Conservation (phyloP, 2,329 filamentous ascomycete species). For the Monilinia fructicola region DNA sequence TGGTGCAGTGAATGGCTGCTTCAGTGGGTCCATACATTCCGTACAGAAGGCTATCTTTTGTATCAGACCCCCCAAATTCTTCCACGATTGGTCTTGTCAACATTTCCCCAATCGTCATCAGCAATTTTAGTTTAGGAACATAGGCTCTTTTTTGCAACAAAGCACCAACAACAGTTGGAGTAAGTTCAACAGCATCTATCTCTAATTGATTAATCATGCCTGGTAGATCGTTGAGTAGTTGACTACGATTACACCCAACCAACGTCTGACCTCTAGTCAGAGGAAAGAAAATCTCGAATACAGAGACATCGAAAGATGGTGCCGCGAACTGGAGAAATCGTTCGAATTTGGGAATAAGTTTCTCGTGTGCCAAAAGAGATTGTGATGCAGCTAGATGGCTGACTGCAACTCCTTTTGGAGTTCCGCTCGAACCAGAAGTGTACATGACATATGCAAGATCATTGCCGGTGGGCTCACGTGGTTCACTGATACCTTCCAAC, state of each 20-base stretch:
- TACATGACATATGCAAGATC: slow-evolving; percentile 85
- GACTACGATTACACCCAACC: slow-evolving; percentile 65
- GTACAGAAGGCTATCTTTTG: slow-evolving; percentile 65
- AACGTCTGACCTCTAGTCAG: slow-evolving; percentile 72
- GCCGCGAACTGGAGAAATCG: slow-evolving; percentile 90
- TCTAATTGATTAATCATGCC: slow-evolving; percentile 61
- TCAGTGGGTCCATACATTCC: slow-evolving; percentile 96
- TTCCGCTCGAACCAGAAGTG: slow-evolving; percentile 85
- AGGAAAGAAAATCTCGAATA: slow-evolving; percentile 94
- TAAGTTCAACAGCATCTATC: slow-evolving; percentile 84
- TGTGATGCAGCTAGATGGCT: slow-evolving; percentile 80
- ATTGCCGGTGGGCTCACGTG: slow-evolving; percentile 27
- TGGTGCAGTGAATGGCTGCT: slow-evolving; percentile 84
- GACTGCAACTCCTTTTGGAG: slow-evolving; percentile 82
- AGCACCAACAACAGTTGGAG: slow-evolving; percentile 81
- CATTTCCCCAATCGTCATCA: slow-evolving; percentile 93
- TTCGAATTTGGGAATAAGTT: slow-evolving; percentile 70
- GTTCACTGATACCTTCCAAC: background rate
- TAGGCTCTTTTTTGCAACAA: slow-evolving; percentile 66
- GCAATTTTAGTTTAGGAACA: slow-evolving; percentile 65
- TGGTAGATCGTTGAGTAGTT: slow-evolving; percentile 74
- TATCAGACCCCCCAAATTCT: slow-evolving; percentile 65
- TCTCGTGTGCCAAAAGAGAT: slow-evolving; percentile 77
- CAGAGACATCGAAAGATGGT: slow-evolving; percentile 90
- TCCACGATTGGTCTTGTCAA: slow-evolving; percentile 72